Evolutionary conservation across 75 land plant genomes (phyloP).

Genomic region (Pseudotsuga menziesii): DNA sequence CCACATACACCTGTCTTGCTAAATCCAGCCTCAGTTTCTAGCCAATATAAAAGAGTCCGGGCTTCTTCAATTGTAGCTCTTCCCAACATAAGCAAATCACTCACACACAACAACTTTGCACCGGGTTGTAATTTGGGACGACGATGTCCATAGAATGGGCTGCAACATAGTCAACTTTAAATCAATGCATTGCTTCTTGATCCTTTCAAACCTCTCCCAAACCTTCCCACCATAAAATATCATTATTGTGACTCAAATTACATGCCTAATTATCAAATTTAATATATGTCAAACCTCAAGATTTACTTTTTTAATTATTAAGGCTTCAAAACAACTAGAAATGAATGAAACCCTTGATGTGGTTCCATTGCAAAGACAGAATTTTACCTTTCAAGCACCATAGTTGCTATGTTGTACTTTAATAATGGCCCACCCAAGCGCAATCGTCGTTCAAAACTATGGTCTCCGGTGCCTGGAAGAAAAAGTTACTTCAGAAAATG

Average conservation of each 20-base stretch:
- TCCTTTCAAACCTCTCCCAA: neutral
- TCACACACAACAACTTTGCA: conserved; percentile 90
- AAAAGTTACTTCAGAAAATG: neutral
- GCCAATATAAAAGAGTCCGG: conserved; percentile 83
- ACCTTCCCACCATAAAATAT: neutral
- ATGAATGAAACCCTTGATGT: neutral
- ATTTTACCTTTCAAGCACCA: conserved; percentile 96
- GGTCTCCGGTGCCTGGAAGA: conserved; percentile 90
- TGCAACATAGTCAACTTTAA: conserved; percentile 29
- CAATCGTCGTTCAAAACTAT: conserved; percentile 88
- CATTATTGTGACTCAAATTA: neutral
- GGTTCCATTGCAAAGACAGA: neutral
- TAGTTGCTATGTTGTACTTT: conserved; percentile 90
- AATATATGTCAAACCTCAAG: neutral
- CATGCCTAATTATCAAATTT: neutral
- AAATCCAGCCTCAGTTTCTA: conserved; percentile 76
- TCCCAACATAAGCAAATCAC: conserved; percentile 91
- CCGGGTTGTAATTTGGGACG: conserved; percentile 85
- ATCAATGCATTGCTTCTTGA: neutral
- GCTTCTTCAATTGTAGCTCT: conserved; percentile 96
- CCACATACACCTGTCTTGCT: conserved; percentile 95
- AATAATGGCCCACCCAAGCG: conserved; percentile 90
- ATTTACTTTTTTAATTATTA: neutral
- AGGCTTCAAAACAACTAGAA: neutral
- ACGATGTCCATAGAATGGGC: conserved; percentile 92